Evolutionary conservation across 352 stramenopile species (phyloP).

Genomic region (Globisporangium perplexum): DNA sequence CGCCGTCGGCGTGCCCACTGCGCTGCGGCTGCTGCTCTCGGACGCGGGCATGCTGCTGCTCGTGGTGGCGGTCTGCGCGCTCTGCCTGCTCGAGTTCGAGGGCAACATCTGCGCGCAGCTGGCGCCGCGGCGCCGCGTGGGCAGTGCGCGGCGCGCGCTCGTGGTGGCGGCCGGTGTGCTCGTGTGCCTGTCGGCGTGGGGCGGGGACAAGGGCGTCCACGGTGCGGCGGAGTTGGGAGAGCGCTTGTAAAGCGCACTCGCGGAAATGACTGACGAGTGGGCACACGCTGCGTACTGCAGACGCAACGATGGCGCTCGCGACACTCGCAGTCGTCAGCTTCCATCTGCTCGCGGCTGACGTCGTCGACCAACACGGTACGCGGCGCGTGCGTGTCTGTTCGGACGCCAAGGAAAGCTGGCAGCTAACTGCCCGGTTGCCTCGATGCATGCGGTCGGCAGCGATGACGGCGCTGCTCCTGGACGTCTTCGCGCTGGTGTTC

Average conservation of each 20-base stretch:
- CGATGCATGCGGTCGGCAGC: constrained; percentile 1
- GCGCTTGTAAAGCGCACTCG: background rate
- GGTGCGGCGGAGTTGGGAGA: constrained; percentile 9
- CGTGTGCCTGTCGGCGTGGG: constrained; percentile 31
- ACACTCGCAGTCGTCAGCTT: constrained; percentile 28
- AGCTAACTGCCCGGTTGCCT: background rate
- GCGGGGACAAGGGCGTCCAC: constrained; percentile 24
- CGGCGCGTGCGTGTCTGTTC: background rate
- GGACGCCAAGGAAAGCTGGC: background rate
- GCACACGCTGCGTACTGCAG: constrained; percentile 16
- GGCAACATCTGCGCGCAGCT: constrained; percentile 41
- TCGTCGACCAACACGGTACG: constrained; percentile 36
- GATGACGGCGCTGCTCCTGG: constrained; percentile 31
- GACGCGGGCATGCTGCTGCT: constrained; percentile 45
- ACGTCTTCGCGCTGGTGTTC: constrained; percentile 53
- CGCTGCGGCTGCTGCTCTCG: constrained; percentile 45
- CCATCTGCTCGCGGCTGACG: constrained; percentile 29
- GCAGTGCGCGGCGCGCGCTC: constrained; percentile 17
- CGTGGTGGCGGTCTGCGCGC: constrained; percentile 35
- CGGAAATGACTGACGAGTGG: background rate
- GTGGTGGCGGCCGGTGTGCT: constrained; percentile 18
- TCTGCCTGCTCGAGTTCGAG: constrained; percentile 57
- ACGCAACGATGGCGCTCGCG: constrained; percentile 21
- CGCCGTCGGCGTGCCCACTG: constrained; percentile 49
- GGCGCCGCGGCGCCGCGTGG: constrained; percentile 7